phyloP scores from a whole-genome alignment of 306 rosid genomes.

The Myrica gale region DNA sequence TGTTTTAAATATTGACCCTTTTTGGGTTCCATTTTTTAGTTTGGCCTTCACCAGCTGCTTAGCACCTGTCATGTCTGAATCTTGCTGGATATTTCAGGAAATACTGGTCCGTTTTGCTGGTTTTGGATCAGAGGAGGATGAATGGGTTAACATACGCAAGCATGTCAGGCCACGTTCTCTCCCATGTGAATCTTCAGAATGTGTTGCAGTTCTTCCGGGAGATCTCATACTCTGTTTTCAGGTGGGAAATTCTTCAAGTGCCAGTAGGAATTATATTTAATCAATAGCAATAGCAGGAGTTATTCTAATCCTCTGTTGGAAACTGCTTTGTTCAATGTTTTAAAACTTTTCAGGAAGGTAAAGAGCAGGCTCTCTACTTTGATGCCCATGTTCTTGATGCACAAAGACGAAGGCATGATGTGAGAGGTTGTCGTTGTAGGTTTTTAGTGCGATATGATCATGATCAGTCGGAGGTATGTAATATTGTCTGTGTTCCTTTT shows the following conservation, averaged over 20 bases:
- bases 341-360: slow-evolving; percentile 71
- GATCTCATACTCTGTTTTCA: slow-evolving; percentile 97
- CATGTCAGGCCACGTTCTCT: slow-evolving; percentile 91
- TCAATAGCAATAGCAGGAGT: background rate
- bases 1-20: background rate
- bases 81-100: slow-evolving; percentile 59
- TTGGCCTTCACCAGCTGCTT: slow-evolving; percentile 10
- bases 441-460: slow-evolving; percentile 96
- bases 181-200: slow-evolving; percentile 97
- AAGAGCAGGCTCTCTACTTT: slow-evolving; percentile 97
- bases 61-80: slow-evolving; percentile 9
- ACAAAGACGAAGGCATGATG: slow-evolving; percentile 96
- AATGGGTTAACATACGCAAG: slow-evolving; percentile 81
- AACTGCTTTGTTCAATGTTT: background rate
- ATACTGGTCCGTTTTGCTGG: slow-evolving; percentile 88
- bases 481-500: slow-evolving; percentile 18
- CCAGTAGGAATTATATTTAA: slow-evolving; percentile 13
- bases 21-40: background rate
- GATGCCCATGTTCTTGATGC: slow-evolving; percentile 99
- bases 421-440: slow-evolving; percentile 99
- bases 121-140: slow-evolving; percentile 96
- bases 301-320: slow-evolving; percentile 22
- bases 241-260: slow-evolving; percentile 44
- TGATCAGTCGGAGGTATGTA: slow-evolving; percentile 90
- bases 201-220: slow-evolving; percentile 95